phyloP scores from a whole-genome alignment of 192 early-diverging fungal genomes.

The Rhizoclosmatium sp. region DNA sequence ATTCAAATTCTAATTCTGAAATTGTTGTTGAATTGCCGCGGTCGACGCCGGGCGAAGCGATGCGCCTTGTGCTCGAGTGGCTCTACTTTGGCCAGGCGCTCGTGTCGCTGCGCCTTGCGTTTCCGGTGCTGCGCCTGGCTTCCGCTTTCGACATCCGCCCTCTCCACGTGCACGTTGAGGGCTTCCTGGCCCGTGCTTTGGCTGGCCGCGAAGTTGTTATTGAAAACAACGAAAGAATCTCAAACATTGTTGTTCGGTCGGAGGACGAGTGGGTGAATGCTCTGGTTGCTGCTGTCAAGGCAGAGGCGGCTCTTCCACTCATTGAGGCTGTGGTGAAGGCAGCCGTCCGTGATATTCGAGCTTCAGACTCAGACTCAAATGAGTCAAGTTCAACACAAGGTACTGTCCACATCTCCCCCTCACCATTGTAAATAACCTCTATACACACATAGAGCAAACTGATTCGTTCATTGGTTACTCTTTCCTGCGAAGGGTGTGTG shows the following conservation, averaged over 20 bases:
- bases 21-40: conserved; percentile 1
- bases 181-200: not conserved
- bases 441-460: not conserved
- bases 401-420: not conserved
- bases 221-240: not conserved
- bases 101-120: not conserved
- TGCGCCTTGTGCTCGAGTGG: conserved; percentile 30
- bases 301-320: not conserved
- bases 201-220: not conserved
- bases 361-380: not conserved
- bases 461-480: conserved; percentile 19
- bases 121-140: conserved; percentile 3
- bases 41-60: not conserved
- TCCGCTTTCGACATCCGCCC: not conserved
- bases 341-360: not conserved
- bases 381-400: not conserved
- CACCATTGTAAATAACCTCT: not conserved
- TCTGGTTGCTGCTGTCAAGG: not conserved
- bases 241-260: too few relatives aligned
- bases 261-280: conserved; percentile 5
- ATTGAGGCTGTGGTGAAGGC: not conserved
- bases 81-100: conserved; percentile 9
- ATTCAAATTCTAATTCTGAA: not conserved
- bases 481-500: not conserved
- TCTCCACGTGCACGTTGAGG: conserved; percentile 2